A percentile compares a stretch with the other conserved stretches of the same genome.
Evolutionary conservation across 2,329 filamentous ascomycete genomes (phyloP).

Genomic region (Cytospora chrysosperma): DNA sequence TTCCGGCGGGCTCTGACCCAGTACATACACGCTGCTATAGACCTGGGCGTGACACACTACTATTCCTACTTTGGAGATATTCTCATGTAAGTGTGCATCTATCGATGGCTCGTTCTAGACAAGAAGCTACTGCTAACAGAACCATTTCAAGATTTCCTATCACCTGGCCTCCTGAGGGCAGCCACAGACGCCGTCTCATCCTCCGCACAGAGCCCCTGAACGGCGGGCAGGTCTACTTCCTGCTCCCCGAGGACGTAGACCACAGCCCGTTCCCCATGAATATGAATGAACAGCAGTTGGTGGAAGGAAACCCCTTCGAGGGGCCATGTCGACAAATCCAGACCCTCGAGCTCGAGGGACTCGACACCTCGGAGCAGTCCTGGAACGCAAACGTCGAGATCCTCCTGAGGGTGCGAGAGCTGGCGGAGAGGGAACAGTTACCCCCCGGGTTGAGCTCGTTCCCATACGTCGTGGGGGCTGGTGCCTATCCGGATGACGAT

Average conservation of each 20-base stretch:
- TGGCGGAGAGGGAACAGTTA: background rate
- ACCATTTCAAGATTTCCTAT: background rate
- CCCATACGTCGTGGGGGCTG: background rate
- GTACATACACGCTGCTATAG: background rate
- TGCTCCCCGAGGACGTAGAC: background rate
- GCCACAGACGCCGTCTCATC: background rate
- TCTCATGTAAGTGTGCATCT: background rate
- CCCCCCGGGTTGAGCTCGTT: background rate
- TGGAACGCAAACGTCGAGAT: background rate
- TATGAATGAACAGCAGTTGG: background rate
- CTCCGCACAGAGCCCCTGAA: conserved; percentile 2
- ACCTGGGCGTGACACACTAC: conserved; percentile 2
- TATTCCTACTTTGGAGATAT: conserved; percentile 5
- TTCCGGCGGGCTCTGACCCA: background rate
- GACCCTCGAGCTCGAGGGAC: background rate
- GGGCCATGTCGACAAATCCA: background rate
- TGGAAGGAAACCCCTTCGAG: background rate
- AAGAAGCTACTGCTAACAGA: too few species aligned
- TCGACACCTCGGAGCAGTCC: background rate
- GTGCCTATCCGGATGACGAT: background rate
- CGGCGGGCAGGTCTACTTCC: background rate
- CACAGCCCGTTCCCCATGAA: background rate
- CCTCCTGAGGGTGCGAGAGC: background rate
- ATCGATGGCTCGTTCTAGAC: too few species aligned
- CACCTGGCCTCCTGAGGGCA: background rate